Percentiles rank a stretch among this genome's conserved stretches.
Evolutionary conservation across 352 stramenopile genomes (phyloP).

Genomic region (Sclerospora graminicola): DNA sequence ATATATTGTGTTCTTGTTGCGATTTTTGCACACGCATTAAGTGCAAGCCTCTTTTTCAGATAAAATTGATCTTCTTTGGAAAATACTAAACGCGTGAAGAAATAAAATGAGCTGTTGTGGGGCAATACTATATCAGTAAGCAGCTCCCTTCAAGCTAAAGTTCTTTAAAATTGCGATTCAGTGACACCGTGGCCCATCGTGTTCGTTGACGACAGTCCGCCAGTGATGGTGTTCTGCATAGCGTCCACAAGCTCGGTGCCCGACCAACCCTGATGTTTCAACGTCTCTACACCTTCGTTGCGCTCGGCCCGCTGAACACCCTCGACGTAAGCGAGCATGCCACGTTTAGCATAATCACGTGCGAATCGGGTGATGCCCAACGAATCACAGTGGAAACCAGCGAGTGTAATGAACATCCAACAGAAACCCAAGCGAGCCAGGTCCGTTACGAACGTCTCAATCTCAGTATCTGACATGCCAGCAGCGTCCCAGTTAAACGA

Average conservation of each 20-base stretch:
- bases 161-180: conserved; percentile 95
- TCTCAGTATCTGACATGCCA: conserved; percentile 91
- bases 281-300: conserved; percentile 89
- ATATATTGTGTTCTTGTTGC: too few species aligned
- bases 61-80: too few species aligned
- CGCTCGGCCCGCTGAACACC: conserved; percentile 94
- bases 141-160: too few species aligned
- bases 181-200: conserved; percentile 96
- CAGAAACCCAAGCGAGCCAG: conserved; percentile 93
- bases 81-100: too few species aligned
- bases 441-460: conserved; percentile 92
- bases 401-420: conserved; percentile 99
- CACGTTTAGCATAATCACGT: conserved; percentile 84
- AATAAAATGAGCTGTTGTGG: conserved; percentile 8
- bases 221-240: conserved; percentile 93
- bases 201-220: conserved; percentile 92
- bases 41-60: conserved; percentile 12
- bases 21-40: too few species aligned
- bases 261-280: conserved; percentile 98
- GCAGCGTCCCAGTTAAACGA: conserved; percentile 98
- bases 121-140: conserved; percentile 5
- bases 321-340: conserved; percentile 95
- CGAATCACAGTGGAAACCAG: conserved; percentile 96
- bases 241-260: conserved; percentile 95
- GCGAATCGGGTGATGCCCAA: conserved; percentile 93